Base-by-base conservation (phyloP, 2,329 filamentous ascomycete genomes). In the Cladosporium phlei region DNA sequence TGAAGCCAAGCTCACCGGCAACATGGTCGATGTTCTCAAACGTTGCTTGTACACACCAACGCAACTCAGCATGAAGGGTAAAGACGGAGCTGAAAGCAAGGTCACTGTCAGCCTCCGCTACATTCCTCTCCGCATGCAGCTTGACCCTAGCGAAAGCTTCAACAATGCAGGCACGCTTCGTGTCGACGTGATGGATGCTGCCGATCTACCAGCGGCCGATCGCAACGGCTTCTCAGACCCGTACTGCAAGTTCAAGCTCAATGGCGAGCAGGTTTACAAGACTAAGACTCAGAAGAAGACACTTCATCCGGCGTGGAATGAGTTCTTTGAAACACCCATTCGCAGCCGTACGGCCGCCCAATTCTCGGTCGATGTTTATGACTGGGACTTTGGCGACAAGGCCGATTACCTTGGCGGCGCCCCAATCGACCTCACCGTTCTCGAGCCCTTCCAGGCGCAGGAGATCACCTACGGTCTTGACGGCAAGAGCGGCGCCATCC, bases 281-380 rank as follows among this genome's bases (percentile, higher is more conserved):
- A 95, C 90, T 34, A 94, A 96, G 70, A 83, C 84, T 2, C 84
- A 91, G 65, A 98, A 97, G 79, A 98, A 98, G 78, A 97, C 93
- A 0, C 77, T 98, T 3, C 83, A 93, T 56, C 93, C 93, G 0
- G 79, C 82, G 0, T 98, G 94, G 94, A 97, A 97, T 62, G 93
- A 98, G 64, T 90, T 82, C 66, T 98, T 98, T 60, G 90, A 96
- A 66, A 76, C 88, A 1, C 75, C 82, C 1, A 73, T 98, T 43
- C 82, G 87, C 14, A 95, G 89, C 11, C 79, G 93, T 49, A 95
- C 89, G 12, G 88, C 78, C 0, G 86, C 90, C 28, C 80, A 93
- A 20, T 93, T 98, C 68, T 77, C 76, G 24, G 82, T 88, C 59
- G 86, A 87, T 47, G 83, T 97, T 2, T 95, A 84, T 64, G 93